Evolutionary conservation across 2,329 filamentous ascomycete genomes (phyloP).

Genomic region (Nakataea oryzae): DNA sequence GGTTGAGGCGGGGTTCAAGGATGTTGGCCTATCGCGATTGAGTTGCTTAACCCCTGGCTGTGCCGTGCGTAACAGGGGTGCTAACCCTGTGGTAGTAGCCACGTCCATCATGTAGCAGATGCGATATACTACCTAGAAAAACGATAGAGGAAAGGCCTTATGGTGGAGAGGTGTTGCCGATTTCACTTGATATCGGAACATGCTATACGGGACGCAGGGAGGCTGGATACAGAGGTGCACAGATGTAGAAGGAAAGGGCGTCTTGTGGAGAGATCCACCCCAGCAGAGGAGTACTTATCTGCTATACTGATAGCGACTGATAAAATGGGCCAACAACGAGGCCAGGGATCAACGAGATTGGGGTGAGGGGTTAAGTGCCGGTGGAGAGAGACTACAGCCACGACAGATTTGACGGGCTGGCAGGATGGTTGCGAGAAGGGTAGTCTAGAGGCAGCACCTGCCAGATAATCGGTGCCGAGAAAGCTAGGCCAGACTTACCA

Average conservation of each 20-base stretch:
- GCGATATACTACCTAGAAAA: too few species aligned
- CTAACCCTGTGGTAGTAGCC: neutral
- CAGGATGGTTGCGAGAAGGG: too few species aligned
- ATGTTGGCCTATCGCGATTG: constrained; percentile 1
- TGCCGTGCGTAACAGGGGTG: neutral
- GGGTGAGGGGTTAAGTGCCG: neutral
- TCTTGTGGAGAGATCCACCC: neutral
- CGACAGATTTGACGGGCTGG: neutral
- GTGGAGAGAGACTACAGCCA: neutral
- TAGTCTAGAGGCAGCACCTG: neutral
- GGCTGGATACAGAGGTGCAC: neutral
- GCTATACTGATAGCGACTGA: neutral
- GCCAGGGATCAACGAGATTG: neutral
- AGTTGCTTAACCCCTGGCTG: neutral
- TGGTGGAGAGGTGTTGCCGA: neutral
- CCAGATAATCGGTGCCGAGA: neutral
- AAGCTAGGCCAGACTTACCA: neutral
- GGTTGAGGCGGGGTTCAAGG: neutral
- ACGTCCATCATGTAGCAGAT: too few species aligned
- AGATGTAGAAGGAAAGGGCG: neutral
- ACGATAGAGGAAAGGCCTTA: neutral
- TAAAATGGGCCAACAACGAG: neutral
- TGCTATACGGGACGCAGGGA: neutral
- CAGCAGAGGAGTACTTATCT: neutral
- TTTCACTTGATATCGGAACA: neutral